Evolutionary conservation across 2,329 filamentous ascomycete genomes (phyloP), one percentile per base, ranked within the genome.

Genomic region (Cytospora paraplurivora): DNA sequence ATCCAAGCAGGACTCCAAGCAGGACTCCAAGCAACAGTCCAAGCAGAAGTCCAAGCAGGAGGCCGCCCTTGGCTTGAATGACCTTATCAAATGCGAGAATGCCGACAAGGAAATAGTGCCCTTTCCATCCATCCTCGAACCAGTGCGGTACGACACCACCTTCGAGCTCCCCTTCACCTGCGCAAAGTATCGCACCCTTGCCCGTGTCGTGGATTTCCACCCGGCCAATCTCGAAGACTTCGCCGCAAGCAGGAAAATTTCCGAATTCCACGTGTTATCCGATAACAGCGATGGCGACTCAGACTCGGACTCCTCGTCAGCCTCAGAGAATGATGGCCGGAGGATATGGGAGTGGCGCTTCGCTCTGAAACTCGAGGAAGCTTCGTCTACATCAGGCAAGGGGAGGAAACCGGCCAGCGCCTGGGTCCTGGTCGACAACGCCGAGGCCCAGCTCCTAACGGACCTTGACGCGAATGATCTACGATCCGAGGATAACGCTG

Each of bases 281-380:
- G 81, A 81, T 62, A 69, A 69, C 57, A 74, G 79, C 33, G 72
- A 75, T 7, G 75, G 68, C 53, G 73, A 72, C 35, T 64, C 68
- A 10, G 70, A 72, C 59, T 70, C 73, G 32, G 71, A 69, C 54
- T 66, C 70, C 67, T 75, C 54, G 73, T 74, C 8, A 71, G 73
- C 6, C 73, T 74, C 17, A 69, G 71, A 21, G 71, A 73, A 7
- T n/a, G 47, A 58, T 15, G 67, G 64, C 17, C 44, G 67, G 7
- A 72, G 68, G 13, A 71, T 74, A 8, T 97, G 92, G 90, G 87
- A 95, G 74, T 97, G 93, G 93, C 83, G 85, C 15, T 97, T 97
- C 75, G 85, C 85, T 27, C 81, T 98, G 32, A 81, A 90, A 13
- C 84, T 97, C 1, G 90, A 96, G 74, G 91, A 93, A 67, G 87